Evolutionary conservation across 176 grass and related monocot genomes (phyloP).

Genomic region (Oryza meyeriana): DNA sequence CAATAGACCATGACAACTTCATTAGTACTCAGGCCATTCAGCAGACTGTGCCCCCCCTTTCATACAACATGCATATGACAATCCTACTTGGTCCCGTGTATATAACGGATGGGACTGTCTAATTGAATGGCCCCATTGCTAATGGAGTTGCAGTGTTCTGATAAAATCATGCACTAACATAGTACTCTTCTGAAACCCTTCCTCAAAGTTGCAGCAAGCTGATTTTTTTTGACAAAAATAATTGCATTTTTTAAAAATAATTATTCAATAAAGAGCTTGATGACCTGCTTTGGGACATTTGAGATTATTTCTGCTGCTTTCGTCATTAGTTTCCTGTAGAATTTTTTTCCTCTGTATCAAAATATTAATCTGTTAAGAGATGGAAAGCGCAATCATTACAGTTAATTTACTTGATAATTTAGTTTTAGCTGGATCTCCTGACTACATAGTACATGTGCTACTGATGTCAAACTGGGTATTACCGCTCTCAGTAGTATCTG

Average conservation of each 20-base stretch:
- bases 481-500: slow-evolving; percentile 13
- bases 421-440: background rate
- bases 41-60: background rate
- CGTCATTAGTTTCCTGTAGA: background rate
- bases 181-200: background rate
- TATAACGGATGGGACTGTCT: background rate
- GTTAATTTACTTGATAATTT: background rate
- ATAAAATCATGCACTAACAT: background rate
- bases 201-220: background rate
- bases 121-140: background rate
- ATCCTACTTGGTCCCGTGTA: no score
- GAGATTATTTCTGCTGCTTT: background rate
- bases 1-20: background rate
- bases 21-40: background rate
- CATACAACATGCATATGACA: background rate
- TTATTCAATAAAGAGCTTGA: background rate
- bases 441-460: no score
- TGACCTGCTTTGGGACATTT: background rate
- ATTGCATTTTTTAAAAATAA: background rate
- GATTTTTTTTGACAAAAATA: background rate
- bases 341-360: background rate
- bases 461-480: background rate
- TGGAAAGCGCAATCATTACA: background rate
- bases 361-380: no score
- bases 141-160: background rate